phyloP scores from a whole-genome alignment of 805 yeast genomes.

The baker's yeast (Saccharomyces cerevisiae) region DNA sequence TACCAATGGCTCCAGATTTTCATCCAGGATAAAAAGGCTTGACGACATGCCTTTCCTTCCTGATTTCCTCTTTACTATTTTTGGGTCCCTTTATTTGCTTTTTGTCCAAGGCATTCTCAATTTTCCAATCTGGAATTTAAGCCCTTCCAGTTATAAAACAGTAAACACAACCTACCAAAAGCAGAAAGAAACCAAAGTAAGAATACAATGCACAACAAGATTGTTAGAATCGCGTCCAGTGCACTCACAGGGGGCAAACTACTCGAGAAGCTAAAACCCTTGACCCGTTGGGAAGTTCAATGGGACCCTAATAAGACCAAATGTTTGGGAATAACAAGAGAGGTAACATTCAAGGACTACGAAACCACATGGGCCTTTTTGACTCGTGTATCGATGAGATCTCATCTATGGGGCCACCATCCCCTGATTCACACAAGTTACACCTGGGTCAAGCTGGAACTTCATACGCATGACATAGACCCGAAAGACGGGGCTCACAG shows the following conservation, averaged over 20 bases:
- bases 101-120: background rate
- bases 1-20: constrained; percentile 22
- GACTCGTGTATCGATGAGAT: constrained; percentile 46
- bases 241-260: constrained; percentile 24
- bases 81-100: background rate
- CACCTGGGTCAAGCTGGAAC: constrained; percentile 43
- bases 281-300: constrained; percentile 23
- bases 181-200: background rate
- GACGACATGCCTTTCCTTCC: constrained; percentile 18
- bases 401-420: constrained; percentile 58
- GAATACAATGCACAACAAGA: constrained; percentile 33
- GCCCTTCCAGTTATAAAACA: background rate
- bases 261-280: constrained; percentile 8
- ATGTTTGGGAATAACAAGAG: constrained; percentile 24
- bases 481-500: constrained; percentile 50
- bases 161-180: background rate
- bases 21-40: constrained; percentile 24
- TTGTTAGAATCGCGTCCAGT: constrained; percentile 26
- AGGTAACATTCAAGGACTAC: constrained; percentile 40
- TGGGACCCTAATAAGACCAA: background rate
- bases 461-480: constrained; percentile 59
- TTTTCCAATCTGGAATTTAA: background rate
- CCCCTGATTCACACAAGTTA: constrained; percentile 61
- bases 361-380: constrained; percentile 63
- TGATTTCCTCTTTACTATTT: background rate